Evolutionary conservation across 169 alveolate genomes (phyloP).

Genomic region (Eimeria acervulina): DNA sequence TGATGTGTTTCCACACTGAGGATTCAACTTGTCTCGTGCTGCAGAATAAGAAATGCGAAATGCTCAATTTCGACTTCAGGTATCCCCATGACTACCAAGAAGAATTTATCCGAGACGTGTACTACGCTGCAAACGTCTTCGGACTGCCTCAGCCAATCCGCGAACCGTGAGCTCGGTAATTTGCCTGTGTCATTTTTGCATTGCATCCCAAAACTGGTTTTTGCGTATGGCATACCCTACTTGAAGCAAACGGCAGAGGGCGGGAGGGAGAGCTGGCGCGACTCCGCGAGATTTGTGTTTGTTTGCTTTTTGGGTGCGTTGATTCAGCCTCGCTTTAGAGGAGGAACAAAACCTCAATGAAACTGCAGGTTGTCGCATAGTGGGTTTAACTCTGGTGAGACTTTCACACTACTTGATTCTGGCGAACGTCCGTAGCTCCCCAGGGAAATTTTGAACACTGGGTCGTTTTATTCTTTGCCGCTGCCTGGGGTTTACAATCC

Average conservation of each 20-base stretch:
- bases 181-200: neutral
- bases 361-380: constrained; percentile 87
- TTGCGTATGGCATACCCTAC: neutral
- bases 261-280: neutral
- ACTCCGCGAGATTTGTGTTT: neutral
- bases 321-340: constrained; percentile 83
- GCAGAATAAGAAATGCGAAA: no score
- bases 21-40: neutral
- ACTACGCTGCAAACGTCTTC: constrained; percentile 96
- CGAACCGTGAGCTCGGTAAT: constrained; percentile 69
- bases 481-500: neutral
- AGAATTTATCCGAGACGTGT: constrained; percentile 95
- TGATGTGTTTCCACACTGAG: neutral
- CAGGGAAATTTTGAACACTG: neutral
- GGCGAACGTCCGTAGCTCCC: neutral
- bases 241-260: neutral
- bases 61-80: constrained; percentile 85
- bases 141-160: constrained; percentile 85
- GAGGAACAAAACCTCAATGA: constrained; percentile 90
- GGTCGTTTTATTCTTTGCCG: neutral
- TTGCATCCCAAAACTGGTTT: neutral
- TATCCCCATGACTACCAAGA: constrained; percentile 95
- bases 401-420: neutral
- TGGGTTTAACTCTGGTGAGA: constrained; percentile 88
- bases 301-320: constrained; percentile 16